These are phyloP conservation scores for Avicennia marina DNA, from an alignment of 257 asterid species.

Conservation along the genomic window DNA sequence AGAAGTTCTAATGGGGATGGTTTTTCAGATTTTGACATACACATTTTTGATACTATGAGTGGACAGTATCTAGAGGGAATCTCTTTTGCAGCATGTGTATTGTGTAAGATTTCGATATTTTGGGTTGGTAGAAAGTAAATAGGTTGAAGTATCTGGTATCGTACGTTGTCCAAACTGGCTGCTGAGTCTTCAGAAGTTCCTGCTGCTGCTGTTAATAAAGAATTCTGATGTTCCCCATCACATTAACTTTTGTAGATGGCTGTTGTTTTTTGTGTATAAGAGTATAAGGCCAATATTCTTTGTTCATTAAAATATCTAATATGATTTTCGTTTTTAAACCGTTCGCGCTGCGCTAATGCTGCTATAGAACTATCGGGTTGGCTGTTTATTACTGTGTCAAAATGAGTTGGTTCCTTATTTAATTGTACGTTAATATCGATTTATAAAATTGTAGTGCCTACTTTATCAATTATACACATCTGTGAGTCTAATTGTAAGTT, in stretches of 20 bases:
- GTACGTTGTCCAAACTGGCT: not conserved
- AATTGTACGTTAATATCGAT: too few relatives aligned
- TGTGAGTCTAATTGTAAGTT: too few relatives aligned
- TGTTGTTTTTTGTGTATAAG: not conserved
- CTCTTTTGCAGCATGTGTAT: constrained; percentile 57
- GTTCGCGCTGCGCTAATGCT: too few relatives aligned
- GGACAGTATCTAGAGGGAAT: constrained; percentile 50
- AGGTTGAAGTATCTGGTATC: constrained; percentile 1
- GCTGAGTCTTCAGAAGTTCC: not conserved
- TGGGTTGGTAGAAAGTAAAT: constrained; percentile 78
- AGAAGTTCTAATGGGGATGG: constrained; percentile 39
- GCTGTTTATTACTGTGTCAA: too few relatives aligned
- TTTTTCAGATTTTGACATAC: constrained; percentile 45
- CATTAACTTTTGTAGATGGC: not conserved
- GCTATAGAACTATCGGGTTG: too few relatives aligned
- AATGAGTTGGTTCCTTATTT: too few relatives aligned
- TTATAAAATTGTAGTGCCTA: too few relatives aligned
- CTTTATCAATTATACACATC: too few relatives aligned
- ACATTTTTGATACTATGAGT: constrained; percentile 41
- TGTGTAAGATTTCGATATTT: constrained; percentile 64
- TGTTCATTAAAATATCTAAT: not conserved
- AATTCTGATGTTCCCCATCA: not conserved
- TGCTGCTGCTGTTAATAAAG: not conserved
- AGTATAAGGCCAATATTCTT: not conserved
- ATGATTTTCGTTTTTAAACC: too few relatives aligned